Percentiles rank a stretch among this genome's conserved stretches.
Evolutionary conservation across 2,329 filamentous ascomycete genomes (phyloP).

Genomic region (Arachnomyces sp.): DNA sequence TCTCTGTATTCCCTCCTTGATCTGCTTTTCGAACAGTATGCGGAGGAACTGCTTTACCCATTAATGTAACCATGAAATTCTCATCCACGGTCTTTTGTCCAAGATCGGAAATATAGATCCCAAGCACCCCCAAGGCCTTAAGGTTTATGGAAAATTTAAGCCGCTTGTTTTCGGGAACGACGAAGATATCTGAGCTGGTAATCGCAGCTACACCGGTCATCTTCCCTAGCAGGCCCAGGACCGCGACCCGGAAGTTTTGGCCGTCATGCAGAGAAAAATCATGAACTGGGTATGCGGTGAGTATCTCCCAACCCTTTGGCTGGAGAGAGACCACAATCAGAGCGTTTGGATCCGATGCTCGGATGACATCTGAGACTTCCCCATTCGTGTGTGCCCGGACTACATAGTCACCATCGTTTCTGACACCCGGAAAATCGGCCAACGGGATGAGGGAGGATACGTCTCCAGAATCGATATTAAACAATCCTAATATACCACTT

Average conservation of each 20-base stretch:
- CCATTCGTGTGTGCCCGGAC: constrained; percentile 65
- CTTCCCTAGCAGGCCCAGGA: constrained; percentile 72
- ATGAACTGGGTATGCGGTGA: constrained; percentile 62
- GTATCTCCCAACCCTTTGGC: constrained; percentile 66
- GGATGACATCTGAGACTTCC: constrained; percentile 41
- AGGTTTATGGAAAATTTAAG: constrained; percentile 59
- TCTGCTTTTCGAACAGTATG: constrained; percentile 51
- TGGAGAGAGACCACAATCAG: constrained; percentile 57
- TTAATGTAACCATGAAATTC: constrained; percentile 67
- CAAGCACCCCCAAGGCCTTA: constrained; percentile 66
- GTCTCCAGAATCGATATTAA: constrained; percentile 62
- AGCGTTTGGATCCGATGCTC: constrained; percentile 25
- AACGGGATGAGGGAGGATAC: constrained; percentile 64
- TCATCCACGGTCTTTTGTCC: constrained; percentile 51
- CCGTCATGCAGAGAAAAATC: constrained; percentile 38
- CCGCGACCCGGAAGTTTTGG: constrained; percentile 45
- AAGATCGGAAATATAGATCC: constrained; percentile 68
- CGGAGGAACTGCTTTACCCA: constrained; percentile 59
- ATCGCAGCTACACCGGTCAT: constrained; percentile 84
- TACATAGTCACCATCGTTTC: constrained; percentile 52
- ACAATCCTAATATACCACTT: constrained; percentile 69
- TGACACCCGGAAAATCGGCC: constrained; percentile 62
- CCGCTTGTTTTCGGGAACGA: constrained; percentile 48
- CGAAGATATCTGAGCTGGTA: constrained; percentile 50
- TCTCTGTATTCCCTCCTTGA: constrained; percentile 30